A percentile compares a stretch with the other conserved stretches of the same genome.
Evolutionary conservation across 495 filamentous ascomycete genomes (phyloP).

Genomic region (Neurospora sp.): DNA sequence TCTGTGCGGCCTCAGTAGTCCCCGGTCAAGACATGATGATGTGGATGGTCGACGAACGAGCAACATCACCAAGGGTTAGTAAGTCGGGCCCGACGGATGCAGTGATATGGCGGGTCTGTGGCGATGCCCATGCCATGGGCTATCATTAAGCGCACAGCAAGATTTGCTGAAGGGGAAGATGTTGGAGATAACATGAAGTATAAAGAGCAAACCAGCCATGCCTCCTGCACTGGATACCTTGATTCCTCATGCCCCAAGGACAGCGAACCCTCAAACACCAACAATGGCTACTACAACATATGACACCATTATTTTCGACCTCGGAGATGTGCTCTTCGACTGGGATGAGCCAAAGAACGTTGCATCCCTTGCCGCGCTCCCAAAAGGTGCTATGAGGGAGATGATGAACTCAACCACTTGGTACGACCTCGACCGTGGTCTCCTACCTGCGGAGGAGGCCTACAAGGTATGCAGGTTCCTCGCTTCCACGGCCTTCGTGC

Average conservation of each 20-base stretch:
- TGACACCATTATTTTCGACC: slow-evolving; percentile 5
- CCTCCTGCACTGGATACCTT: neutral
- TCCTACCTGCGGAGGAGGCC: neutral
- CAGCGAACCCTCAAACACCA: neutral
- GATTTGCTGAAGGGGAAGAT: neutral
- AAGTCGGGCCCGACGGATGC: neutral
- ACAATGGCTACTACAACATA: neutral
- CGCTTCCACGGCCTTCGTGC: neutral
- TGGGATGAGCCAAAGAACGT: slow-evolving; percentile 3
- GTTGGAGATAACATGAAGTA: neutral
- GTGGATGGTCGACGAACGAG: neutral
- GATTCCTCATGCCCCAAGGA: neutral
- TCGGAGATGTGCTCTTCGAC: slow-evolving; percentile 5
- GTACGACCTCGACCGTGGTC: neutral
- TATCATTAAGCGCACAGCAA: neutral
- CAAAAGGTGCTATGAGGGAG: neutral
- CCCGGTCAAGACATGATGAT: neutral
- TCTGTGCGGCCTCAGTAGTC: neutral
- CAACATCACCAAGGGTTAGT: neutral
- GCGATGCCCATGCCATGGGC: neutral
- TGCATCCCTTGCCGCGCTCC: neutral
- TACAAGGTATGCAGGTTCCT: neutral
- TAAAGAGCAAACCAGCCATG: neutral
- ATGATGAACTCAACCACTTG: slow-evolving; percentile 1
- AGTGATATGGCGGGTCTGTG: neutral